Base-by-base conservation (phyloP, 768 basidiomycete genomes). In the Phaeotremella skinneri region DNA sequence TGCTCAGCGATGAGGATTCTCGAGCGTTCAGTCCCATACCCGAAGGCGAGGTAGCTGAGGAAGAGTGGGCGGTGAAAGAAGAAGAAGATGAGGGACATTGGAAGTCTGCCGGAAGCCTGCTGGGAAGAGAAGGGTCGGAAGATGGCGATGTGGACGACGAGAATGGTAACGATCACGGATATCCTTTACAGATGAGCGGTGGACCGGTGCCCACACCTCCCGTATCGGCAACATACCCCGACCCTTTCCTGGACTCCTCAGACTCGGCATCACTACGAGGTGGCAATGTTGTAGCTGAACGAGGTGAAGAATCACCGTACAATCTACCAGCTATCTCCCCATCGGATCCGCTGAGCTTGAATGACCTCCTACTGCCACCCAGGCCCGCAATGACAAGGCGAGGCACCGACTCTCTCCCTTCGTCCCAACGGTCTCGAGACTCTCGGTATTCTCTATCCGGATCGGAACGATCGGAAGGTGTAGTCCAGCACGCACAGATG, bases 311-410 rank as follows among this genome's bases (percentile, higher is more conserved):
- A 72, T 68, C 27, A 2, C 50, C 55, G 77, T 82, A 61, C 73
- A 82, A 48, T 79, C 79, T 67, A 77, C 81, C 42, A 60, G 48
- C 76, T 62, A 61, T 80, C 16, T 76, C 79, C 2, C 79, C 79
- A 31, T 79, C 75, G 23, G 79, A 80, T 42, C 80, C 83, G 0
- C 80, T 89, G 47, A 82, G 83, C 43, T 81, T 88, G 5, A 85
- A 83, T 41, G 84, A 50, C 4, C 49, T 67, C 6, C 49, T 69
- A 25, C 43, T 52, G 32, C 57, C 64, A 30, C 41, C 48, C 17
- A 11, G 2, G 17, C 52, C 26, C 6, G 17, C 26, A 9, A 7
- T 4, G 4, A 23, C 49, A 29, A 7, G n/a, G 21, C 9, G 34
- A 17, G 43, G 13, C 6, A 6, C 11, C 6, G 11, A 6, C 13